These are phyloP conservation scores for Candida railenensis DNA, from an alignment of 805 yeast species.

Conservation along the genomic window DNA sequence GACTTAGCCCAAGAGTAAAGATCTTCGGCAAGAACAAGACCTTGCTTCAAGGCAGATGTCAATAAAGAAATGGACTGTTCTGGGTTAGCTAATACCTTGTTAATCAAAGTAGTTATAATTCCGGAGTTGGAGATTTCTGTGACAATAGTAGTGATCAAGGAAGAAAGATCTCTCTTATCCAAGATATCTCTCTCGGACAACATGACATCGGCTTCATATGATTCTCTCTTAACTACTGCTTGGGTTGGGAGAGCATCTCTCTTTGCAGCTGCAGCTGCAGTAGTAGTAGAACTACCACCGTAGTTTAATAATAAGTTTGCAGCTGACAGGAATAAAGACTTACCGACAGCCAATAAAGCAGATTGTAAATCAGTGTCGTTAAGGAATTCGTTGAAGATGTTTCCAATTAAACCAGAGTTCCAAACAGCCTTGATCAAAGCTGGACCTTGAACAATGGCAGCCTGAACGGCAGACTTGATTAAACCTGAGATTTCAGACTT, in stretches of 20 bases:
- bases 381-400: slow-evolving; percentile 27
- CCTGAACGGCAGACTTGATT: slow-evolving; percentile 29
- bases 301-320: slow-evolving; percentile 20
- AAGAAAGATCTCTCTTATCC: slow-evolving; percentile 35
- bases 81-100: slow-evolving; percentile 39
- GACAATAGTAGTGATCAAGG: slow-evolving; percentile 26
- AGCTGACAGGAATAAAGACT: slow-evolving; percentile 32
- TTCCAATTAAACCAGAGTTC: slow-evolving; percentile 39
- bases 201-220: slow-evolving; percentile 9
- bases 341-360: slow-evolving; percentile 33
- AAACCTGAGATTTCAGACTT: slow-evolving; percentile 23
- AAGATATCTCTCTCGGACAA: slow-evolving; percentile 21
- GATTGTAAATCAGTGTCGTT: slow-evolving; percentile 32
- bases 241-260: slow-evolving; percentile 11
- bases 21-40: slow-evolving; percentile 33
- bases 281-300: slow-evolving; percentile 11
- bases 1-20: slow-evolving; percentile 36
- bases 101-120: slow-evolving; percentile 26
- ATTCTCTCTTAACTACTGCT: background rate
- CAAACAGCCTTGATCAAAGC: slow-evolving; percentile 39
- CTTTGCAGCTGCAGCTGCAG: slow-evolving; percentile 11
- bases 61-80: slow-evolving; percentile 29
- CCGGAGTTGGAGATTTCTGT: slow-evolving; percentile 34
- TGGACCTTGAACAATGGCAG: slow-evolving; percentile 39
- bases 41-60: slow-evolving; percentile 31